Evolutionary conservation across 108 stramenopile species (phyloP), one percentile per base, ranked within the genome.

Genomic region (Seminavis robusta): DNA sequence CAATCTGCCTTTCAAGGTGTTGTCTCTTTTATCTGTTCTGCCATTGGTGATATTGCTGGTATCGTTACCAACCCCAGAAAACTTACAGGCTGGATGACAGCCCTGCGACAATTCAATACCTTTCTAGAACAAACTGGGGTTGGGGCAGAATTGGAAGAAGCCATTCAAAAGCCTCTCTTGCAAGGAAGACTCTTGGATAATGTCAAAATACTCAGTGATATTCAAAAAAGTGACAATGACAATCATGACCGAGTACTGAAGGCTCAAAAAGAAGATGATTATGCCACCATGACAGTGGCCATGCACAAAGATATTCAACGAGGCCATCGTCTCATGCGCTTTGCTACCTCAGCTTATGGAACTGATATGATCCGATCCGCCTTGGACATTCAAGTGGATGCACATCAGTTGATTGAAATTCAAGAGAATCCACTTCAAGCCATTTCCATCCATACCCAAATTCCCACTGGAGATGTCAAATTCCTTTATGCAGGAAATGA

Each of bases 341-440:
- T 47, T 38, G 61, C 73, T 0, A 74, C 73, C 0, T 66, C 71
- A 31, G 73, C 66, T 0, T 74, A 74, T 34, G 73, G 73, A 2
- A 31, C 38, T 0, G 61, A 62, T 21, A 74, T 74, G 73, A 63
- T 74, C 28, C 33, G 48, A 6, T 33, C 43, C 10, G 67, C 73
- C 0, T 13, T 69, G 1, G 67, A 74, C 43, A 23, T 52, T 6
- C 51, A 65, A 44, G 54, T 52, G 16, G n/a, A 17, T 13, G 3
- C 46, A 33, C 15, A 31, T 3, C 1, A 60, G 11, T 28, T 59
- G 40, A 3, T 28, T 16, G n/a, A 38, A 3, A 25, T 52, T 9
- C 23, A 28, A 13, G 33, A 63, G 23, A 52, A 10, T 4, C 2
- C 38, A 13, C 23, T 31, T 20, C 20, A 72, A 32, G 42, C 64